Evolutionary conservation across 2,329 filamentous ascomycete species (phyloP), one percentile per base, ranked within the genome.

Genomic region (Helotiales sp.): DNA sequence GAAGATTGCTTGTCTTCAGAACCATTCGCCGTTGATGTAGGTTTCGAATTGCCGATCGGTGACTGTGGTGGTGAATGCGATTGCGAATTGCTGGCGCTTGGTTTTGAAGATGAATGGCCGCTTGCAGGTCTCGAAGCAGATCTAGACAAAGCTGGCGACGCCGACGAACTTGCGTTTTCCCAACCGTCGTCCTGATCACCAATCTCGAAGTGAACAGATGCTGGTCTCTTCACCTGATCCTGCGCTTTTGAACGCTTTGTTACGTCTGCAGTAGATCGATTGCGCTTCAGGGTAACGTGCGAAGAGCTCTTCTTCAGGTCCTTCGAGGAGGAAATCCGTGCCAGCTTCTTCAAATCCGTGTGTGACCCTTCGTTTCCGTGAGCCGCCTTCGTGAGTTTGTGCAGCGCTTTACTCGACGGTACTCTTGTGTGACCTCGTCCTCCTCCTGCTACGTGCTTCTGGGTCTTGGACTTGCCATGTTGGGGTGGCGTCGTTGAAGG

Each of bases 101-200:
- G 79, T 71, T 80, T 83, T 30, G 81, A 77, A 32, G 81, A 85
- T 13, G 82, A 83, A 63, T 83, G 83, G 22, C 79, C 82, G 70
- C 82, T 84, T 17, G 68, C 69, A 47, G 67, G 61, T 67, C 77
- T 67, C 50, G 72, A 74, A 17, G 67, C 82, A 82, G 73, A 81
- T 65, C 84, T 78, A 13, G 84, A 85, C 54, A 86, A 78, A 69
- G 87, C 85, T 4, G 87, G 87, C 11, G 87, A 89, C 61, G 87
- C 87, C 65, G 86, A 88, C 55, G 82, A 83, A 77, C 87, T 89
- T 67, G 87, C 87, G 78, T 91, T 88, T 49, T 90, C 86, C 88
- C 88, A 90, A 79, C 87, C 87, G 81, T 88, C 86, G 49, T 80
- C 78, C 62, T 72, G 80, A 73, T 81, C 84, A 61, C 87, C 88